Conservation (phyloP, 768 basidiomycete species). For the Ephemerocybe angulata region DNA sequence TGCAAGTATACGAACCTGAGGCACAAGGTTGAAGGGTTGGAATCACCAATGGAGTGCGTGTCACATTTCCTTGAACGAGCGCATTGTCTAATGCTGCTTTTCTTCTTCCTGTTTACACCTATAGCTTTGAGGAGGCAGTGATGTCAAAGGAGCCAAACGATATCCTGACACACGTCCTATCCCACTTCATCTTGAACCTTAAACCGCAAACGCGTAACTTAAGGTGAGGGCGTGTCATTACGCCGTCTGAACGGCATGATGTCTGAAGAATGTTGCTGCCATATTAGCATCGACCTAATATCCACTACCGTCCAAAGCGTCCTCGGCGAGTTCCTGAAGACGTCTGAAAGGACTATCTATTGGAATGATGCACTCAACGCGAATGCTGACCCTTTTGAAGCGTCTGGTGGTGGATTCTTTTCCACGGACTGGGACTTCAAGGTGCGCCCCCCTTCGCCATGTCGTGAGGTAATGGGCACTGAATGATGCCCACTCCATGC, state of each 20-base stretch:
- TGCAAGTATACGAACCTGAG: conserved; percentile 76
- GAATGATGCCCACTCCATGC: conserved; percentile 6
- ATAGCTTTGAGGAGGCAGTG: conserved; percentile 77
- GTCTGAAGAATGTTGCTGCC: conserved; percentile 18
- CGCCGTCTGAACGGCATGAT: conserved; percentile 12
- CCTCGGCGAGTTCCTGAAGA: conserved; percentile 69
- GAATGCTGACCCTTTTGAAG: conserved; percentile 74
- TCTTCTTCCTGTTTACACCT: conserved; percentile 20
- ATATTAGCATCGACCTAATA: conserved; percentile 72
- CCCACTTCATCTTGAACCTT: conserved; percentile 76
- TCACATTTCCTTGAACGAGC: conserved; percentile 13
- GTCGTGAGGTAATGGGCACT: background rate
- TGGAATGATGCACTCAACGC: conserved; percentile 68
- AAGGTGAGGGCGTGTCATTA: conserved; percentile 55
- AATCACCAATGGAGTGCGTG: conserved; percentile 81
- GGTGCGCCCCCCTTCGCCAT: conserved; percentile 41
- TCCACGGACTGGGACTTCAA: conserved; percentile 79
- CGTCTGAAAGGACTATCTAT: conserved; percentile 70
- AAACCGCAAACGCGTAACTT: conserved; percentile 88
- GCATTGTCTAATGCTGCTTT: conserved; percentile 10
- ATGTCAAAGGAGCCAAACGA: conserved; percentile 67
- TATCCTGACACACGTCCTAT: conserved; percentile 68
- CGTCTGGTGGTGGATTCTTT: conserved; percentile 70
- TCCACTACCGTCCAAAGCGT: conserved; percentile 68
- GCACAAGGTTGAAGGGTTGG: conserved; percentile 72